Evolutionary conservation across 106 monocot species (phyloP).

Genomic region (Dioscorea zingiberensis): DNA sequence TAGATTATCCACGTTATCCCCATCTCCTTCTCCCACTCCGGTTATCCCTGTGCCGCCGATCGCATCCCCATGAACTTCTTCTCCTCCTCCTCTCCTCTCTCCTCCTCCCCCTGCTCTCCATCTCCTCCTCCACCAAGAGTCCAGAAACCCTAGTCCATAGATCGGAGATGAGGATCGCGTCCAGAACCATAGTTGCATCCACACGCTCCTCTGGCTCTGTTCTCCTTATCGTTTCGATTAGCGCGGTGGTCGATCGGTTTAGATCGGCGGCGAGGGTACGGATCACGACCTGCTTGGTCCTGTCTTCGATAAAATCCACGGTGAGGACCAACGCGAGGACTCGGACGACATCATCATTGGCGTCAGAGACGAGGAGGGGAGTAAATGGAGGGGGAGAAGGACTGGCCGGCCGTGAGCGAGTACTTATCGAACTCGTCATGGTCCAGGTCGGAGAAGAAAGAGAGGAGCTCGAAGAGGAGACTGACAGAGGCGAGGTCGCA

Average conservation of each 20-base stretch:
- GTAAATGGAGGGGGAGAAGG: conserved; percentile 15
- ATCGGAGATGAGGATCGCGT: neutral
- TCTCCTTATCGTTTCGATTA: conserved; percentile 1
- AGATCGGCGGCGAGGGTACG: conserved; percentile 5
- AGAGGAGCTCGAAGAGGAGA: neutral
- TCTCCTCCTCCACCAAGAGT: no score
- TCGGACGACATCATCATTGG: conserved; percentile 1
- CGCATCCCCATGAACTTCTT: no score
- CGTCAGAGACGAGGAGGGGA: conserved; percentile 13
- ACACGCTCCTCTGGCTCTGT: conserved; percentile 11
- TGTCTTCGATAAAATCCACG: conserved; percentile 19
- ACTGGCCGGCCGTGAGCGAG: neutral
- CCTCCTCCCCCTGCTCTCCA: no score
- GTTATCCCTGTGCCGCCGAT: no score
- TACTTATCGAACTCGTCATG: conserved; percentile 45
- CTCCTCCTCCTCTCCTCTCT: no score
- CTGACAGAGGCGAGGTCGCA: neutral
- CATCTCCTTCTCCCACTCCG: no score
- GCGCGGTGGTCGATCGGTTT: neutral
- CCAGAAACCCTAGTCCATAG: no score
- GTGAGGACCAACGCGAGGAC: conserved; percentile 22
- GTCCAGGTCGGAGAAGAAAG: conserved; percentile 24
- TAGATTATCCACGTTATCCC: no score
- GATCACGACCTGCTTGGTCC: conserved; percentile 7
- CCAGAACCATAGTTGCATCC: conserved; percentile 40